Base-by-base conservation (phyloP, 331 rosid species). In the Rosa hybrid region DNA sequence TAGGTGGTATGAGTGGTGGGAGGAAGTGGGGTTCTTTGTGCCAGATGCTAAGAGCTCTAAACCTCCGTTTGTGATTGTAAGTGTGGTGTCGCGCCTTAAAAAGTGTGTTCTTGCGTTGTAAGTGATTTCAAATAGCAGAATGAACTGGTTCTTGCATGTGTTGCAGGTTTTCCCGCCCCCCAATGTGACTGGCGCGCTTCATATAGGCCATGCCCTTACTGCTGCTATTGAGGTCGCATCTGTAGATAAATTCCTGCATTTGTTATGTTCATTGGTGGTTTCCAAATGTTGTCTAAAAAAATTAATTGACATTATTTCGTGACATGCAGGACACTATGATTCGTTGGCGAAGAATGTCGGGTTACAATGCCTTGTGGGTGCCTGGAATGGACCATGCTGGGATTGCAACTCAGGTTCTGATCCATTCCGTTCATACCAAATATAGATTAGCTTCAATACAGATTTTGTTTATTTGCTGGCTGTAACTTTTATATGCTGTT, bases 1-100 rank as follows among this genome's bases (percentile, higher is more conserved):
- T 78, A 96, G 99, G 94, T 96, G 99, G 98, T 93, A 93, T 72
- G 87, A 80, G 21, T 93, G 97, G 98, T 96, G 98, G 99, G 99
- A 96, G 91, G 83, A 96, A 59, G 84, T 98, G 10, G 83, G 83
- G 12, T 88, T 49, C 74, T 96, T 93, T 81, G 94, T 86, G 78
- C 97, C 98, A 79, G 97, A 96, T 81, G 89, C 90, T 42, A 90
- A 79, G 78, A 90, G 99, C 97, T 72, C 91, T 71, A 96, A 96
- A 79, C 91, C 90, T 11, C 87, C 97, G 41, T 96, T 96, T 84
- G 91, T 88, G 65, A 93, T 93, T 85, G 99, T 95, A 82, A 90
- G 99, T 86, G 34, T 82, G 69, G 64, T 25, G 3, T 39, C 0
- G 14, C 9, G 3, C 17, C 10, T 4, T 54, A 21, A 53, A 59